A percentile compares a stretch with the other conserved stretches of the same genome.
phyloP scores from a whole-genome alignment of 202 grass and related monocot genomes.

The Tripidium arundinaceum region DNA sequence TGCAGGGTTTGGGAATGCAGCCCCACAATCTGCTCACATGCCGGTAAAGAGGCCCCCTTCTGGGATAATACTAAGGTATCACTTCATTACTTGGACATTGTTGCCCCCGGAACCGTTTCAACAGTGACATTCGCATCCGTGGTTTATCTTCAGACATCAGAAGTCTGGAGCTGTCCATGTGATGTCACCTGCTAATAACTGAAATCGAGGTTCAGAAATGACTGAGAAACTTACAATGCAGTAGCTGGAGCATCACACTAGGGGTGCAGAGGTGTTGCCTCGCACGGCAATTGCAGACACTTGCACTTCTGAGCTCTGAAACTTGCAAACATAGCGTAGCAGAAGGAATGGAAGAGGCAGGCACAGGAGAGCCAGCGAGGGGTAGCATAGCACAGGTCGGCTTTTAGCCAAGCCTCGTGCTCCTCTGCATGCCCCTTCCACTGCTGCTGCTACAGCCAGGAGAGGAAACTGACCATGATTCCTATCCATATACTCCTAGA shows the following conservation, averaged over 20 bases:
- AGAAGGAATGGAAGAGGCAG: conserved; percentile 72
- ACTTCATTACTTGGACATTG: background rate
- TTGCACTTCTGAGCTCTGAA: background rate
- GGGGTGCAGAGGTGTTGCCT: background rate
- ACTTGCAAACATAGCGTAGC: conserved; percentile 16
- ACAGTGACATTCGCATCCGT: background rate
- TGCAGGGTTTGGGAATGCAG: background rate
- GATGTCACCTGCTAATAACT: background rate
- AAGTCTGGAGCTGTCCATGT: background rate
- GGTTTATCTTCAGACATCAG: background rate
- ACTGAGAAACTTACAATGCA: background rate
- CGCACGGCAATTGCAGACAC: background rate
- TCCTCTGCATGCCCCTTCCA: conserved; percentile 99
- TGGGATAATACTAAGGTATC: background rate
- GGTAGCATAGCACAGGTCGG: too few relatives aligned
- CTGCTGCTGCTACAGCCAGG: conserved; percentile 48
- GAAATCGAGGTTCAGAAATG: background rate
- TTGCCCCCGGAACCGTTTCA: background rate
- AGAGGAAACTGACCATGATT: background rate
- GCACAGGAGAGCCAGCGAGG: conserved; percentile 49
- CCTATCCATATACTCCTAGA: background rate
- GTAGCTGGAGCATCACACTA: too few relatives aligned
- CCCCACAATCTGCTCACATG: background rate
- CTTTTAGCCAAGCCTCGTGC: conserved; percentile 16
- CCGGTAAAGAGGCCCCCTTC: background rate